These are phyloP conservation scores for Kalmusia sp. DNA, from an alignment of 2,329 filamentous ascomycete genomes.

Conservation along the genomic window DNA sequence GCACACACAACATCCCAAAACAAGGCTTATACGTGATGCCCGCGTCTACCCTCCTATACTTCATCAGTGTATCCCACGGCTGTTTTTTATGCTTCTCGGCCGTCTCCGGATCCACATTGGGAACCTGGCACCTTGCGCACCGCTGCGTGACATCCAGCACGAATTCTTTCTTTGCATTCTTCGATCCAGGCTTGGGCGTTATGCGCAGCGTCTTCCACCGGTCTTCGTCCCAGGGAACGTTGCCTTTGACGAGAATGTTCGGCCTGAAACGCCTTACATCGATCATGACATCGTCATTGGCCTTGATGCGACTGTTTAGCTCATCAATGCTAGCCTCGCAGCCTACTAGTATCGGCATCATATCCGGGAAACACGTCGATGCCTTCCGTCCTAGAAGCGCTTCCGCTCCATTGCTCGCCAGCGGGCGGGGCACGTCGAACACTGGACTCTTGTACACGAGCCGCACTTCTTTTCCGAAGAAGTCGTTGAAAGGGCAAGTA, in stretches of 20 bases:
- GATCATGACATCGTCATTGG: slow-evolving; percentile 58
- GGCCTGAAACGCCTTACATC: slow-evolving; percentile 65
- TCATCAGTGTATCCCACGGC: slow-evolving; percentile 69
- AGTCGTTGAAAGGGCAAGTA: slow-evolving; percentile 62
- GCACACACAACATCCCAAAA: slow-evolving; percentile 71
- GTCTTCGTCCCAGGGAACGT: slow-evolving; percentile 67
- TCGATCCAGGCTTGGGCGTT: slow-evolving; percentile 12
- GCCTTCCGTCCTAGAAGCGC: slow-evolving; percentile 61
- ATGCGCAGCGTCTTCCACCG: slow-evolving; percentile 67
- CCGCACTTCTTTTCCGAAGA: slow-evolving; percentile 62
- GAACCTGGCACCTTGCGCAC: slow-evolving; percentile 68
- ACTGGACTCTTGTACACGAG: slow-evolving; percentile 68
- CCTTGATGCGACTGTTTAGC: slow-evolving; percentile 62
- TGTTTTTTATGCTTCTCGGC: slow-evolving; percentile 64
- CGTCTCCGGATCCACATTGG: slow-evolving; percentile 70
- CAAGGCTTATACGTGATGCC: slow-evolving; percentile 70
- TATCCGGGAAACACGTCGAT: slow-evolving; percentile 65
- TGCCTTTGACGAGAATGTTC: slow-evolving; percentile 67
- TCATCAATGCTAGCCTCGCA: slow-evolving; percentile 64
- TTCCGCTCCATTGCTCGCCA: slow-evolving; percentile 63
- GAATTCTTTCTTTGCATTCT: slow-evolving; percentile 34
- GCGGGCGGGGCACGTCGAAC: slow-evolving; percentile 55
- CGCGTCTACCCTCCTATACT: slow-evolving; percentile 65
- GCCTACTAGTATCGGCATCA: slow-evolving; percentile 64
- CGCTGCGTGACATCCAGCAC: slow-evolving; percentile 65